phyloP scores from a whole-genome alignment of 768 basidiomycete genomes.

The Dictyophora rubrovolvata region DNA sequence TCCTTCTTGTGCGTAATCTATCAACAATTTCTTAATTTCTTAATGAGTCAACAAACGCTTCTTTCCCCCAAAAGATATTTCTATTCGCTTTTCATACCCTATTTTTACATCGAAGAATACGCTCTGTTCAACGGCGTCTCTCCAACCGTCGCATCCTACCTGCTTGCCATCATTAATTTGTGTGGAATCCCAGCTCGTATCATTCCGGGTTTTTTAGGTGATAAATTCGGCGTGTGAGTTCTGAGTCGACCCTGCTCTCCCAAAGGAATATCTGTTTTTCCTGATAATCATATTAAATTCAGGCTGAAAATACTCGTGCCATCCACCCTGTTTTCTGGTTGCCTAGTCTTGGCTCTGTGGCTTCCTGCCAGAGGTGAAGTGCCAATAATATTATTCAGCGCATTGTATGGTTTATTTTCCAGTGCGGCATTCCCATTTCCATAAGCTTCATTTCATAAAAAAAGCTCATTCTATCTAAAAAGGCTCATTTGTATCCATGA shows the following conservation, averaged over 20 bases:
- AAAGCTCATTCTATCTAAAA: too few relatives aligned
- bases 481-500: slow-evolving; percentile 22
- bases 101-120: slow-evolving; percentile 60
- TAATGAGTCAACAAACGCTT: slow-evolving; percentile 20
- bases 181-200: slow-evolving; percentile 58
- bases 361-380: slow-evolving; percentile 16
- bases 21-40: slow-evolving; percentile 25
- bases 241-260: too few relatives aligned
- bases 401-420: slow-evolving; percentile 22
- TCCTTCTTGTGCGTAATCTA: slow-evolving; percentile 6
- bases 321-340: slow-evolving; percentile 16
- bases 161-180: slow-evolving; percentile 59
- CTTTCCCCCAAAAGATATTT: slow-evolving; percentile 30
- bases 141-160: slow-evolving; percentile 25
- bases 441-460: background rate
- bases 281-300: background rate
- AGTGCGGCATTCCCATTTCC: slow-evolving; percentile 14
- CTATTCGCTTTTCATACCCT: slow-evolving; percentile 50
- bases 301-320: slow-evolving; percentile 22
- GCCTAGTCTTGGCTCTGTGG: slow-evolving; percentile 22
- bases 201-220: slow-evolving; percentile 52
- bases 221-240: slow-evolving; percentile 37
- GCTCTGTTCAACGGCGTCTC: slow-evolving; percentile 29
- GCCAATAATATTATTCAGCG: slow-evolving; percentile 20
- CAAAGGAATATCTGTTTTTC: background rate